Conservation (phyloP, 768 basidiomycete species). For the Tricholoma matsutake region DNA sequence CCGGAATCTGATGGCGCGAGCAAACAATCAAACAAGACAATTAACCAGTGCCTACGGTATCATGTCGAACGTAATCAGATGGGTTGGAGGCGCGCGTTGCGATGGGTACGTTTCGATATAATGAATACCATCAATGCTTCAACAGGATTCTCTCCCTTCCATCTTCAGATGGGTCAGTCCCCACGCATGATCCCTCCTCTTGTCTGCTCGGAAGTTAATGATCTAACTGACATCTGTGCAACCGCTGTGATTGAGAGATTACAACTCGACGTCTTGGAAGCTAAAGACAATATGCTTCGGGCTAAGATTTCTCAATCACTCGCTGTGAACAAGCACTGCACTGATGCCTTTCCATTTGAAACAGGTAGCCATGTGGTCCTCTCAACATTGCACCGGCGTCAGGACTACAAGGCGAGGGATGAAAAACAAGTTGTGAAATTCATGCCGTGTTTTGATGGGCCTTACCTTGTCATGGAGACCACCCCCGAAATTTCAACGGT, state of each 20-base stretch:
- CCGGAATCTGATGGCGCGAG: slow-evolving; percentile 34
- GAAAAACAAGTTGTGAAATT: slow-evolving; percentile 16
- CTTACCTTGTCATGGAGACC: background rate
- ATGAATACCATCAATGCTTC: slow-evolving; percentile 4
- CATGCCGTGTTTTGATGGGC: slow-evolving; percentile 6
- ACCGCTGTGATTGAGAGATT: background rate
- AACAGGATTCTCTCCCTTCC: slow-evolving; percentile 31
- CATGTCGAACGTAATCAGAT: slow-evolving; percentile 28
- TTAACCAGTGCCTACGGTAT: slow-evolving; percentile 26
- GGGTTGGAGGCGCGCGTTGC: slow-evolving; percentile 28
- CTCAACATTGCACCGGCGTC: slow-evolving; percentile 18
- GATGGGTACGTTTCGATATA: slow-evolving; percentile 25
- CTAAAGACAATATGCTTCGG: background rate
- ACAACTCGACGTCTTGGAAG: background rate
- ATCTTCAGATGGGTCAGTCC: slow-evolving; percentile 20
- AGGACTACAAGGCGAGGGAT: slow-evolving; percentile 19
- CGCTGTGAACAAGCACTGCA: background rate
- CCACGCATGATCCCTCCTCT: slow-evolving; percentile 1
- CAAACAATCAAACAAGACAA: slow-evolving; percentile 31
- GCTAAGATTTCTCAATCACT: background rate
- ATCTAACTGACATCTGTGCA: background rate
- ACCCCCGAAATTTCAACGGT: background rate
- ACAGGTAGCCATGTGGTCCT: slow-evolving; percentile 27
- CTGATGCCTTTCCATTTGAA: background rate
- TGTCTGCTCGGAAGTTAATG: background rate